phyloP scores from a whole-genome alignment of 768 basidiomycete species.

The Amanita rimosa region DNA sequence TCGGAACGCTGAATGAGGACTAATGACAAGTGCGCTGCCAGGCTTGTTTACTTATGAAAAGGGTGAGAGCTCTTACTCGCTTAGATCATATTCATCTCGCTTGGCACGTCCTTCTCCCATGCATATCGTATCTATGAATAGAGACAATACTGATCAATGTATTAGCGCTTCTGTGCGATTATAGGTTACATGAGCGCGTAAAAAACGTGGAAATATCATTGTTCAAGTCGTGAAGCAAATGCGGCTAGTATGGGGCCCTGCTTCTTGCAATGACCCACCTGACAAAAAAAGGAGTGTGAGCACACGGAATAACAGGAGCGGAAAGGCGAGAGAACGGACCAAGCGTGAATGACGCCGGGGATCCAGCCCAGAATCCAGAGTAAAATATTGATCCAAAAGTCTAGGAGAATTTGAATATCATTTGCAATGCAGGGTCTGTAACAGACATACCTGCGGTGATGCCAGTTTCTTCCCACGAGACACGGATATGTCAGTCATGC shows the following conservation, averaged over 20 bases:
- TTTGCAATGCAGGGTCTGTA: not conserved
- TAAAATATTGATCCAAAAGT: conserved; percentile 7
- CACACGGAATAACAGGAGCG: not conserved
- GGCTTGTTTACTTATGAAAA: too few species aligned
- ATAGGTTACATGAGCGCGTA: not conserved
- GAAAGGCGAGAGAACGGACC: conserved; percentile 17
- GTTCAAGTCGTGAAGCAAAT: not conserved
- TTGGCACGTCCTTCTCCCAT: too few species aligned
- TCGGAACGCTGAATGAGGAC: too few species aligned
- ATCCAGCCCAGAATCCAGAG: conserved; percentile 27
- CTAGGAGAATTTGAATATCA: not conserved
- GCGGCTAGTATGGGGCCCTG: not conserved
- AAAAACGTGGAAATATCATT: not conserved
- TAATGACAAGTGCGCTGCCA: too few species aligned
- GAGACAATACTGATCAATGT: conserved; percentile 2
- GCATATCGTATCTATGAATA: not conserved
- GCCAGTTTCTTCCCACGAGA: not conserved
- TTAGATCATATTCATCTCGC: too few species aligned
- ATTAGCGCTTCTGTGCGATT: not conserved
- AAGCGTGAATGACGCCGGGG: conserved; percentile 34
- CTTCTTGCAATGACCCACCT: conserved; percentile 4
- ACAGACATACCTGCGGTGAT: not conserved
- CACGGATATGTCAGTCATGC: not conserved
- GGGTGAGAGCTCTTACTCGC: too few species aligned
- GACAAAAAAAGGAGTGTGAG: not conserved